Base-by-base conservation (phyloP, 495 filamentous ascomycete genomes). In the Tuber aestivum region DNA sequence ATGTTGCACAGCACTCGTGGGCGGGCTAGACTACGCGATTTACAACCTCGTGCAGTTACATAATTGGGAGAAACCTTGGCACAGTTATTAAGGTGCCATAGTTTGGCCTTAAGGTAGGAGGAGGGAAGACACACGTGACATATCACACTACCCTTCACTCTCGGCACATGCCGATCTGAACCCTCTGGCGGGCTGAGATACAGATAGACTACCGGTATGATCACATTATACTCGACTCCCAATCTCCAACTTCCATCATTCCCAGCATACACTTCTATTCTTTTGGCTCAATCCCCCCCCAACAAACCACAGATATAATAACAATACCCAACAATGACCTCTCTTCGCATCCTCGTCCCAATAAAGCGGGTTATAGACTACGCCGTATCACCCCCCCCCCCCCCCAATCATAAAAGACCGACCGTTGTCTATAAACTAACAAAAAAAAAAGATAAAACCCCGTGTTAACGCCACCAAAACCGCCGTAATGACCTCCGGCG, bases 291-390 rank as follows among this genome's bases (percentile, higher is more conserved):
- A 41, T n/a, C n/a, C 70, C 61, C 20, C 65, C 41, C 41, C 38
- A 21, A 68, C 23, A 41, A 41, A 32, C 40, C n/a, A 21, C 35
- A 56, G 3, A 56, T 56, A 56, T 50, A 72, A 41, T 3, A 38
- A 10, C 0, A 41, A 50, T 65, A 27, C 37, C 10, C 37, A 68
- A 86, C 50, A 78, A 97, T 97, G 94, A 91, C 93, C 77, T 89
- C 90, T 70, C 88, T 99, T 77, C 89, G 94, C 83, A 97, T 99
- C 84, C 87, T 99, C 76, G 95, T 99, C 32, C 95, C 95, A 86
- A 86, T 99, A 73, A 99, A 99, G 88, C 88, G 95, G 88, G 95
- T 99, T 72, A 97, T 99, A 85, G 95, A 99, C 90, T 99, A 97
- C 90, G 94, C 95, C 78, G 95, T 97, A 86, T 84, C 91, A 85